Percentiles rank a stretch among this genome's conserved stretches.
phyloP scores from a whole-genome alignment of 2,329 filamentous ascomycete genomes.

The Graphilbum sp. region DNA sequence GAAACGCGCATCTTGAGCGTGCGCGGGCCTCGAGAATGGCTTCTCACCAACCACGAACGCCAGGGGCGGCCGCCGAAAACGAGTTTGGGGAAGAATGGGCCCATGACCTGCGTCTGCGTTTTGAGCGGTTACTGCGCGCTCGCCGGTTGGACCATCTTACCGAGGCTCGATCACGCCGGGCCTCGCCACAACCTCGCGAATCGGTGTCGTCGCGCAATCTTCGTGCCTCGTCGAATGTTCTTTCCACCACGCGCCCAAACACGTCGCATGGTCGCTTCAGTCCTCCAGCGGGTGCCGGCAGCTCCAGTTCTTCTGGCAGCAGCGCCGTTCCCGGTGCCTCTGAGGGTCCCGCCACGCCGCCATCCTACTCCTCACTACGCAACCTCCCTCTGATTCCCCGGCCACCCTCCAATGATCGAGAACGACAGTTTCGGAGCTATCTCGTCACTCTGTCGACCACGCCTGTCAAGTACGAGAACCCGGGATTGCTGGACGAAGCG shows the following conservation, averaged over 20 bases:
- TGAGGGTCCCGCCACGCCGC: conserved; percentile 18
- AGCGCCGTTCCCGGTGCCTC: not conserved
- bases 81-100: conserved; percentile 59
- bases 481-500: conserved; percentile 83
- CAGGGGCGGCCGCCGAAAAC: conserved; percentile 12
- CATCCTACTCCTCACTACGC: conserved; percentile 31
- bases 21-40: conserved; percentile 15
- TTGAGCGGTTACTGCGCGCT: conserved; percentile 73
- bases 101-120: conserved; percentile 62
- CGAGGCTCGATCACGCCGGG: conserved; percentile 41
- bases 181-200: conserved; percentile 39
- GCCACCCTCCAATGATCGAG: conserved; percentile 50
- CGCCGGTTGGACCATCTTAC: conserved; percentile 76
- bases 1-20: not conserved
- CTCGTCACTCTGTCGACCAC: conserved; percentile 75
- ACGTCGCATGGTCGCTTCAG: too few species aligned
- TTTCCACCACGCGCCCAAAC: conserved; percentile 21
- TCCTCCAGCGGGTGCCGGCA: too few species aligned
- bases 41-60: conserved; percentile 10
- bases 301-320: not conserved
- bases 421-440: conserved; percentile 63
- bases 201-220: conserved; percentile 33
- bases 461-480: conserved; percentile 91
- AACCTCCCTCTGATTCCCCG: conserved; percentile 47
- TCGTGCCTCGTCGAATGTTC: conserved; percentile 21